Base-by-base conservation (phyloP, 805 yeast genomes). In the Saturnispora quitensis region DNA sequence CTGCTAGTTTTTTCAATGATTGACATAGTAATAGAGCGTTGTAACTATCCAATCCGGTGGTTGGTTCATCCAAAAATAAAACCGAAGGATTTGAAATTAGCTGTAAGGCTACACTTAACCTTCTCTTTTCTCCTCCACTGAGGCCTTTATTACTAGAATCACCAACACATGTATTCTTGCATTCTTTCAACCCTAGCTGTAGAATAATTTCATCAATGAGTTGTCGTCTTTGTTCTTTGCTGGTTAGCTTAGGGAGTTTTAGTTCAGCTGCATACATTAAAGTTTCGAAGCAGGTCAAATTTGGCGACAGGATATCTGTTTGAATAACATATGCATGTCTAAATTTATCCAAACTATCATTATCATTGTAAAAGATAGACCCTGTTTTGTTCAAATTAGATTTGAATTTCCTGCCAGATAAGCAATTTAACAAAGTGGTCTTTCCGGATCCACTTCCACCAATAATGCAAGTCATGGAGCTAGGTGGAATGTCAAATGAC, bases 391-490 rank as follows among this genome's bases (percentile, higher is more conserved):
- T 40, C 27, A 68, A 53, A 12, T 74, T 68, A 9, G 69, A 63
- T 0, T 48, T 56, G 27, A 64, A 50, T 15, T 60, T 69, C 56
- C 84, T 65, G 45, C 78, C 75, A 0, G 88, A 81, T 46, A 84
- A 63, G 0, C 80, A 78, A 61, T 88, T 88, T 22, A 88, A 68
- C 43, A 88, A 63, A 0, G 96, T 86, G 0, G 96, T 88, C 61
- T 89, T 88, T 3, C 95, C 96, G 3, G 89, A 80, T 0, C 96
- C 96, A 0, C 90, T 84, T 0, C 95, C 91, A 2, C 96, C 96
- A 70, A 89, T 76, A 9, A 88, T 84, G 5, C 95, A 95, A 66
- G 88, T 73, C 38, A 89, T 66, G 9, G 83, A 71, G 17, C 87
- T 86, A 13, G 77, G 64, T 0, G 78, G 76, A 10, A 86, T 70